These are phyloP conservation scores for Pleurotus pulmonarius DNA, from an alignment of 768 basidiomycete genomes.

Conservation along the genomic window DNA sequence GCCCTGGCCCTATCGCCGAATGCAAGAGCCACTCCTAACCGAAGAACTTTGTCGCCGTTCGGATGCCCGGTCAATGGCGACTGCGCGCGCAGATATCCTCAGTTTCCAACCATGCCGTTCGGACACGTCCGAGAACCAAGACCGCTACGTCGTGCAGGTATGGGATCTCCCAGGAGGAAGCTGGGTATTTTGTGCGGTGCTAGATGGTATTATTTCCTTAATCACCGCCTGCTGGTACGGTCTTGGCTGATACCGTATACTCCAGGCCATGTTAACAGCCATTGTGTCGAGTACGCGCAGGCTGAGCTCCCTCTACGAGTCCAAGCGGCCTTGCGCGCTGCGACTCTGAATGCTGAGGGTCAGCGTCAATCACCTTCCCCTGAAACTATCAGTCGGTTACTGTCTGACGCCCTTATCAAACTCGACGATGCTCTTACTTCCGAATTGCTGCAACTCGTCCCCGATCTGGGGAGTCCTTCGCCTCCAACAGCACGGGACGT, in stretches of 20 bases:
- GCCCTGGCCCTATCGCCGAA: constrained; percentile 51
- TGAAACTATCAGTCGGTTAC: constrained; percentile 30
- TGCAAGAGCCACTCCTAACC: constrained; percentile 36
- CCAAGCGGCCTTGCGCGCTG: constrained; percentile 24
- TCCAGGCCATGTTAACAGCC: constrained; percentile 44
- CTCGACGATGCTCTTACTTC: constrained; percentile 41
- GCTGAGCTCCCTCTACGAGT: constrained; percentile 37
- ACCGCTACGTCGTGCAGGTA: constrained; percentile 28
- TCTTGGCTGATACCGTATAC: constrained; percentile 18
- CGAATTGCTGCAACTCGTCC: constrained; percentile 41
- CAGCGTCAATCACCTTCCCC: constrained; percentile 26
- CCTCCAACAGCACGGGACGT: constrained; percentile 10
- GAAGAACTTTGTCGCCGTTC: constrained; percentile 35
- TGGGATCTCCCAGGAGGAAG: constrained; percentile 26
- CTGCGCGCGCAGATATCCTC: constrained; percentile 22
- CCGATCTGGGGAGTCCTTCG: constrained; percentile 13
- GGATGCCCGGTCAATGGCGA: constrained; percentile 23
- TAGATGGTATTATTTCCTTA: constrained; percentile 32
- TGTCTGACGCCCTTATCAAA: constrained; percentile 32
- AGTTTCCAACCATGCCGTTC: constrained; percentile 31
- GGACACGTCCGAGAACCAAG: constrained; percentile 25
- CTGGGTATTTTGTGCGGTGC: constrained; percentile 30
- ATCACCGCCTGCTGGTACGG: not conserved
- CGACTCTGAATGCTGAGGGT: constrained; percentile 11
- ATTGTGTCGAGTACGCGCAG: constrained; percentile 42